Evolutionary conservation across 768 basidiomycete genomes (phyloP).

Genomic region (Rubroboletus pulcherrimus): DNA sequence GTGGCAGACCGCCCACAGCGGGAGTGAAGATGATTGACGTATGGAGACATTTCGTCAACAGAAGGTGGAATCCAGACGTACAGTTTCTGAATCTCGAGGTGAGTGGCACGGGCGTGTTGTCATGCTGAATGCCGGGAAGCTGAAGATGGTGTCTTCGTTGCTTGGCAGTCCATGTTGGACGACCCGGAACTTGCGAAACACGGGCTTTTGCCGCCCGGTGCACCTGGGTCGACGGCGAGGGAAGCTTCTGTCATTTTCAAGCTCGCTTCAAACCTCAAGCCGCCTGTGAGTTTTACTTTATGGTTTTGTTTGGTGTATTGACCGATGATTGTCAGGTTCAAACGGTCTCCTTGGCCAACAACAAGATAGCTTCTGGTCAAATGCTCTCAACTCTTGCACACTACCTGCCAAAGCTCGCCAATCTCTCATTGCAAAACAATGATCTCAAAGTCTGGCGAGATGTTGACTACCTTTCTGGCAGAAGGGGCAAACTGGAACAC

Average conservation of each 20-base stretch:
- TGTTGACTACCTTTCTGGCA: slow-evolving; percentile 57
- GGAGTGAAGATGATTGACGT: slow-evolving; percentile 49
- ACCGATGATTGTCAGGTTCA: slow-evolving; percentile 45
- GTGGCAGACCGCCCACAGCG: slow-evolving; percentile 18
- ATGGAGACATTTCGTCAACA: slow-evolving; percentile 74
- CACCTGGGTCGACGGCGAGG: slow-evolving; percentile 52
- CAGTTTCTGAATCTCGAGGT: slow-evolving; percentile 83
- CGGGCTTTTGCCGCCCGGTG: slow-evolving; percentile 67
- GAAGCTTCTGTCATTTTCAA: slow-evolving; percentile 88
- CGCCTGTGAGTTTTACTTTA: slow-evolving; percentile 47
- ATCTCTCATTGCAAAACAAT: slow-evolving; percentile 80
- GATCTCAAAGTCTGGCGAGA: slow-evolving; percentile 67
- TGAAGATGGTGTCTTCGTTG: slow-evolving; percentile 4
- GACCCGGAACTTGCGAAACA: slow-evolving; percentile 75
- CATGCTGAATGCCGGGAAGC: not conserved
- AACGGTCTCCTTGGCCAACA: slow-evolving; percentile 83
- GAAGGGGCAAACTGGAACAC: slow-evolving; percentile 53
- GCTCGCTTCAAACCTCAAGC: slow-evolving; percentile 72
- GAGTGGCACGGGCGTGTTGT: slow-evolving; percentile 27
- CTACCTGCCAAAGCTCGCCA: slow-evolving; percentile 76
- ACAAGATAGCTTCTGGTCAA: slow-evolving; percentile 58
- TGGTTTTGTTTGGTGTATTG: not conserved
- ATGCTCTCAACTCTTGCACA: slow-evolving; percentile 59
- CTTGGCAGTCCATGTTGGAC: slow-evolving; percentile 63
- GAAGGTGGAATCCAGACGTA: slow-evolving; percentile 64